These are phyloP conservation scores for Teratosphaeria epicoccoides DNA, from an alignment of 2,329 filamentous ascomycete genomes.

Conservation along the genomic window DNA sequence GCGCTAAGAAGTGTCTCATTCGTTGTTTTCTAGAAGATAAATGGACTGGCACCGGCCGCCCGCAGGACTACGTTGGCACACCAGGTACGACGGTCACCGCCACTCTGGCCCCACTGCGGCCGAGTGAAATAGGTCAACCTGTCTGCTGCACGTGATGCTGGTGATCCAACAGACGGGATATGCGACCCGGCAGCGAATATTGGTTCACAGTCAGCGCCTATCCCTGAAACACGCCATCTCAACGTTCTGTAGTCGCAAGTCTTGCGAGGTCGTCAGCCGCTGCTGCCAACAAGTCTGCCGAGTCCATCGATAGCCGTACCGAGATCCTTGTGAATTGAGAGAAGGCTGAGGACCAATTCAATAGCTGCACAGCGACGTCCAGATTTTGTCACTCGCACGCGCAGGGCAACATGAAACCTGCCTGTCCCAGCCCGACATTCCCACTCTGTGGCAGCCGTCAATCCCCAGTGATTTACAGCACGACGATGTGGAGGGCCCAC, in stretches of 20 bases:
- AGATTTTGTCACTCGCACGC: not conserved
- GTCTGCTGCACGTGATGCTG: not conserved
- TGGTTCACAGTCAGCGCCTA: not conserved
- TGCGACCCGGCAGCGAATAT: not conserved
- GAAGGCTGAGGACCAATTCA: not conserved
- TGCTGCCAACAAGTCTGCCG: not conserved
- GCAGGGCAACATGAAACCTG: not conserved
- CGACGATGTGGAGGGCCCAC: not conserved
- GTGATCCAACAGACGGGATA: not conserved
- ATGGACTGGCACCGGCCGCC: conserved; percentile 16
- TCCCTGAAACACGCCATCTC: conserved; percentile 1
- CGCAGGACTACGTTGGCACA: conserved; percentile 20
- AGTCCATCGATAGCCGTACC: not conserved
- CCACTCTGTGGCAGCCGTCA: not conserved
- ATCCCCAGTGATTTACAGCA: not conserved
- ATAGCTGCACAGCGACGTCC: not conserved
- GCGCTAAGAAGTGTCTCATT: conserved; percentile 14
- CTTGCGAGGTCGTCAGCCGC: not conserved
- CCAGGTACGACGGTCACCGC: conserved; percentile 20
- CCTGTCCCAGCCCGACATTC: not conserved
- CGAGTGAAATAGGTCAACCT: not conserved
- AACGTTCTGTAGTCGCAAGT: not conserved
- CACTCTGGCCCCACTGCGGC: conserved; percentile 15
- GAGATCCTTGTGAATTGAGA: not conserved
- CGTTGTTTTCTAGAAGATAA: conserved; percentile 19